Conservation (phyloP, 2,329 filamentous ascomycete species). For the Cercospora zeina region DNA sequence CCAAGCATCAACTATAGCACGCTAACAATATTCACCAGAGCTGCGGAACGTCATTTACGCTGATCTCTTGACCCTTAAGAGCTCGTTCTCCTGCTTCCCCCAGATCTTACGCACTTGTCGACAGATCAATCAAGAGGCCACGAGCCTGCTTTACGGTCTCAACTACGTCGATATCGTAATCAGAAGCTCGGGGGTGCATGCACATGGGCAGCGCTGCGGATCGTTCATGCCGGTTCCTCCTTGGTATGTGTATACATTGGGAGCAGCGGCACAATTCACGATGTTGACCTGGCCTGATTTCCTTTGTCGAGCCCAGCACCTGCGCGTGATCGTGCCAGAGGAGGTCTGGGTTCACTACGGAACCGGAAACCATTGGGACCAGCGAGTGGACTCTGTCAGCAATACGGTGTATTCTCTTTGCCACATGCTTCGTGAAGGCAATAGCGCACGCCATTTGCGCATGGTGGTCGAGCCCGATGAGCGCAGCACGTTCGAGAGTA, state of each 20-base stretch:
- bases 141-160: slow-evolving; percentile 48
- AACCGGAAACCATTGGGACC: background rate
- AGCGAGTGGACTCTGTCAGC: background rate
- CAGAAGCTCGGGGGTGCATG: slow-evolving; percentile 15
- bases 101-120: slow-evolving; percentile 44
- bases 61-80: slow-evolving; percentile 15
- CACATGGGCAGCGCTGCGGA: slow-evolving; percentile 19
- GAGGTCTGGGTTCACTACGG: background rate
- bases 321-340: slow-evolving; percentile 12
- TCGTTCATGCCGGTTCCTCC: background rate
- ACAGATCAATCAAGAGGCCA: slow-evolving; percentile 45
- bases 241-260: background rate
- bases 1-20: background rate
- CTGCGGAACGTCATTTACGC: slow-evolving; percentile 21
- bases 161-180: slow-evolving; percentile 52
- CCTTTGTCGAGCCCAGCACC: slow-evolving; percentile 18
- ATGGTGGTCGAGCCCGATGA: background rate
- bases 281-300: slow-evolving; percentile 16
- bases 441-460: background rate
- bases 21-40: slow-evolving; percentile 7
- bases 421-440: background rate
- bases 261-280: background rate
- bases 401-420: slow-evolving; percentile 13
- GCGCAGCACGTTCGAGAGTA: background rate
- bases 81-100: slow-evolving; percentile 41